A percentile compares a stretch with the other conserved stretches of the same genome.
phyloP scores from a whole-genome alignment of 345 rosid species.

The Populus pruinosa region DNA sequence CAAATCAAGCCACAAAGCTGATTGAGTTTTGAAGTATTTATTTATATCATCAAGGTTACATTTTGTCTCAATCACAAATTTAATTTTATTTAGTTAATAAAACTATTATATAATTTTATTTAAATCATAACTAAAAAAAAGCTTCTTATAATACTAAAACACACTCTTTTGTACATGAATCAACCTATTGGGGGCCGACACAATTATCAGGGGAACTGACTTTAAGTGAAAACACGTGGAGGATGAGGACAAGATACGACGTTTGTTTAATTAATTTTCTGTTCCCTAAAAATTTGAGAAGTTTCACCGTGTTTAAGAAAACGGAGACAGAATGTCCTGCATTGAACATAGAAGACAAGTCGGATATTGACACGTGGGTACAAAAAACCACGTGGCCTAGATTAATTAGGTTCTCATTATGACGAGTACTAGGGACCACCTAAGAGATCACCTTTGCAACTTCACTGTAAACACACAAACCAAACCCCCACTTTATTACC shows the following conservation, averaged over 20 bases:
- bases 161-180: too few species aligned
- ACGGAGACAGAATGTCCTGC: conserved; percentile 31
- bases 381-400: conserved; percentile 32
- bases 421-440: conserved; percentile 34
- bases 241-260: neutral
- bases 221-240: neutral
- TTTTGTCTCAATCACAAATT: too few species aligned
- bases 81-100: too few species aligned
- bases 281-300: neutral
- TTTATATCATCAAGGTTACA: too few species aligned
- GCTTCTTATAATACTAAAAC: too few species aligned
- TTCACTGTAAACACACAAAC: too few species aligned
- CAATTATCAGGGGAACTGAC: neutral
- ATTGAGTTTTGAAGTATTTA: too few species aligned
- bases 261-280: neutral
- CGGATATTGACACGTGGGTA: conserved; percentile 27
- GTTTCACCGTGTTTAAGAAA: conserved; percentile 10
- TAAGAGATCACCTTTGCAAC: conserved; percentile 7
- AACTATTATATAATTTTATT: too few species aligned
- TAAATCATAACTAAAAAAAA: too few species aligned
- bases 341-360: conserved; percentile 14
- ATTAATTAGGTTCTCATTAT: conserved; percentile 8
- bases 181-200: too few species aligned
- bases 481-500: neutral
- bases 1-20: too few species aligned